These are phyloP conservation scores for Cenococcum geophilum DNA, from an alignment of 495 filamentous ascomycete genomes.

Conservation along the genomic window DNA sequence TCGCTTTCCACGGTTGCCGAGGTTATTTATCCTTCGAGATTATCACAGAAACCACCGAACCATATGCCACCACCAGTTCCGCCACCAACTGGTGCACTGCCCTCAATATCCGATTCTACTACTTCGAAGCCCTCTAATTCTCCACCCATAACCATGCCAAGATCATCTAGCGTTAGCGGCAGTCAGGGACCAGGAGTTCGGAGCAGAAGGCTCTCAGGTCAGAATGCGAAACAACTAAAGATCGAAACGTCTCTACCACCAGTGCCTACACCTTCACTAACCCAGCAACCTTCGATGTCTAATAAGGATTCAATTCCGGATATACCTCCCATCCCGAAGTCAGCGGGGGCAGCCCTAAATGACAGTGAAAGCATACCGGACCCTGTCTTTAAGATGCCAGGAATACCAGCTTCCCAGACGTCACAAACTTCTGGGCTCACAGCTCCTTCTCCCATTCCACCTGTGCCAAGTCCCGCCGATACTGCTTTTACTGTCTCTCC, in stretches of 20 bases:
- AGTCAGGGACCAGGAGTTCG: conserved; percentile 55
- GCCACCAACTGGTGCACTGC: conserved; percentile 36
- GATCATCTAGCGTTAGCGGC: conserved; percentile 39
- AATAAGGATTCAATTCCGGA: conserved; percentile 42
- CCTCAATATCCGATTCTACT: conserved; percentile 22
- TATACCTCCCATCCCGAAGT: conserved; percentile 34
- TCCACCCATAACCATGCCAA: conserved; percentile 31
- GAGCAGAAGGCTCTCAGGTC: conserved; percentile 73
- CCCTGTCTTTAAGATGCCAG: conserved; percentile 29
- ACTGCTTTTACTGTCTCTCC: conserved; percentile 31
- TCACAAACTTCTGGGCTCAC: conserved; percentile 10
- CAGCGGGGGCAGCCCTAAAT: conserved; percentile 22
- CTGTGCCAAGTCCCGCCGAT: conserved; percentile 27
- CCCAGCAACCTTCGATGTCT: conserved; percentile 40
- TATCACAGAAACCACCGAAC: conserved; percentile 32
- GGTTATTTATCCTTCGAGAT: conserved; percentile 36
- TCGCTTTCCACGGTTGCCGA: conserved; percentile 74
- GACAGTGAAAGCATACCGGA: conserved; percentile 16
- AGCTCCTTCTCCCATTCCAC: conserved; percentile 24
- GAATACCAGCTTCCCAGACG: conserved; percentile 16
- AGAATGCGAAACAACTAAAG: conserved; percentile 72
- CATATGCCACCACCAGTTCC: conserved; percentile 43
- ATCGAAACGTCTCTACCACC: conserved; percentile 68
- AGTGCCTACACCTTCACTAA: conserved; percentile 36
- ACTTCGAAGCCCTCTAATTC: conserved; percentile 14